Percentiles rank a stretch among this genome's conserved stretches.
These are phyloP conservation scores for Orbilia javanica DNA, from an alignment of 2,329 filamentous ascomycete genomes.

Conservation along the genomic window DNA sequence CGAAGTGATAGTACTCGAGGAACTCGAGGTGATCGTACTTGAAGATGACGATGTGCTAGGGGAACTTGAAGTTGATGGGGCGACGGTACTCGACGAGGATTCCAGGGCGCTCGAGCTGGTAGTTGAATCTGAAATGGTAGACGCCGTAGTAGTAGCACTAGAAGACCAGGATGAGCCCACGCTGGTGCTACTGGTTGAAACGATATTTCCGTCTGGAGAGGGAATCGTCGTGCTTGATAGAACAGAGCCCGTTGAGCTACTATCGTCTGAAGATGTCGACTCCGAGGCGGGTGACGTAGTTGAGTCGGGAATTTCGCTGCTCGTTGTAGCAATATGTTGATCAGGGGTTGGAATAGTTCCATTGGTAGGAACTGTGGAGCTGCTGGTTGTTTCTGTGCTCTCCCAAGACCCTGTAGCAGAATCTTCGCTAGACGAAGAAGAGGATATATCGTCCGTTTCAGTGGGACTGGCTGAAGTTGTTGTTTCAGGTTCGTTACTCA, in stretches of 20 bases:
- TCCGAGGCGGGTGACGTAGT: neutral
- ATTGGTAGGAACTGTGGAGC: neutral
- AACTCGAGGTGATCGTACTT: neutral
- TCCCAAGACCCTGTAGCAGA: neutral
- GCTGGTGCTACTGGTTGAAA: slow-evolving; percentile 1
- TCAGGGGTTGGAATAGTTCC: slow-evolving; percentile 14
- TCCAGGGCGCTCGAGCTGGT: neutral
- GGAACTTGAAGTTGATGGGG: neutral
- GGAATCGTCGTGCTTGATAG: neutral
- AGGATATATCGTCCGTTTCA: neutral
- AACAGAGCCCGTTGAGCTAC: neutral
- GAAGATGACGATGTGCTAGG: neutral
- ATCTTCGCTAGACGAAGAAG: neutral
- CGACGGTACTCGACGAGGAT: neutral
- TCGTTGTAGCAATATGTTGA: slow-evolving; percentile 29
- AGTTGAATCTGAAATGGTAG: neutral
- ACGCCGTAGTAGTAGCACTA: neutral
- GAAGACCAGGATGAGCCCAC: neutral
- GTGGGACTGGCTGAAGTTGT: too few species aligned
- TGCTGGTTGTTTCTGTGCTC: neutral
- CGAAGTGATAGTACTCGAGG: neutral
- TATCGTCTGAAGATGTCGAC: neutral
- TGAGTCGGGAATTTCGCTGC: neutral
- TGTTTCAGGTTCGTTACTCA: too few species aligned
- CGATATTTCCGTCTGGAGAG: neutral